phyloP scores from a whole-genome alignment of 345 rosid species.

The Laguncularia racemosa region DNA sequence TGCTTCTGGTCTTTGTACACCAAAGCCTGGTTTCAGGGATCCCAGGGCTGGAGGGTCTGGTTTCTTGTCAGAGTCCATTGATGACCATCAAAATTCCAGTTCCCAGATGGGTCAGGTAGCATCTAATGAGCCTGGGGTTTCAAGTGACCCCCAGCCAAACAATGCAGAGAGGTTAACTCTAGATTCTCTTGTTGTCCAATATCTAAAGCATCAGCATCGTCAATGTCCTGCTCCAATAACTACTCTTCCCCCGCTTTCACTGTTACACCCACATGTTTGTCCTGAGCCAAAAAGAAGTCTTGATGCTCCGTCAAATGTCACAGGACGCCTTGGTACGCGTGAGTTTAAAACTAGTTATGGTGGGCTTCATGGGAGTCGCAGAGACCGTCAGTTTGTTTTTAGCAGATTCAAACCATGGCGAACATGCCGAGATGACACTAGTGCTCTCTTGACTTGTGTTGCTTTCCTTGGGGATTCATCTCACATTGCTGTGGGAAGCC shows the following conservation, averaged over 20 bases:
- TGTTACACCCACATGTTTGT: slow-evolving; percentile 88
- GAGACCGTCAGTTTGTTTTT: slow-evolving; percentile 91
- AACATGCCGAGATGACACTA: slow-evolving; percentile 83
- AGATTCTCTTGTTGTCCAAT: slow-evolving; percentile 86
- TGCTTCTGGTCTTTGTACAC: slow-evolving; percentile 47
- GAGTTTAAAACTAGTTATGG: slow-evolving; percentile 71
- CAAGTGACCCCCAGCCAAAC: slow-evolving; percentile 49
- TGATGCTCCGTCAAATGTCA: slow-evolving; percentile 85
- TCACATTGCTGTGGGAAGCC: slow-evolving; percentile 89
- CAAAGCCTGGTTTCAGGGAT: slow-evolving; percentile 39
- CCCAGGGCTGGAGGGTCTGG: slow-evolving; percentile 24
- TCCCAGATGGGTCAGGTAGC: slow-evolving; percentile 35
- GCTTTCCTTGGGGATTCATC: slow-evolving; percentile 69
- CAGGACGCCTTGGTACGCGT: slow-evolving; percentile 80
- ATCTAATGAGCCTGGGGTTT: slow-evolving; percentile 37
- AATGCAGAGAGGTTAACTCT: slow-evolving; percentile 72
- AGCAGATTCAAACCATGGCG: slow-evolving; percentile 95
- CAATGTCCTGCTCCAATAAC: slow-evolving; percentile 99
- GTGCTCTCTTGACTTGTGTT: slow-evolving; percentile 74
- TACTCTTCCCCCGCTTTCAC: slow-evolving; percentile 94
- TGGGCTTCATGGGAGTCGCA: slow-evolving; percentile 90
- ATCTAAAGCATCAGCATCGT: slow-evolving; percentile 94
- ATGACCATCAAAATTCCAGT: slow-evolving; percentile 45
- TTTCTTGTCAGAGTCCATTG: slow-evolving; percentile 28
- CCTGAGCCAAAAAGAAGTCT: slow-evolving; percentile 91